phyloP scores from a whole-genome alignment of 2,329 filamentous ascomycete genomes.

The Paraconiothyrium sp. region DNA sequence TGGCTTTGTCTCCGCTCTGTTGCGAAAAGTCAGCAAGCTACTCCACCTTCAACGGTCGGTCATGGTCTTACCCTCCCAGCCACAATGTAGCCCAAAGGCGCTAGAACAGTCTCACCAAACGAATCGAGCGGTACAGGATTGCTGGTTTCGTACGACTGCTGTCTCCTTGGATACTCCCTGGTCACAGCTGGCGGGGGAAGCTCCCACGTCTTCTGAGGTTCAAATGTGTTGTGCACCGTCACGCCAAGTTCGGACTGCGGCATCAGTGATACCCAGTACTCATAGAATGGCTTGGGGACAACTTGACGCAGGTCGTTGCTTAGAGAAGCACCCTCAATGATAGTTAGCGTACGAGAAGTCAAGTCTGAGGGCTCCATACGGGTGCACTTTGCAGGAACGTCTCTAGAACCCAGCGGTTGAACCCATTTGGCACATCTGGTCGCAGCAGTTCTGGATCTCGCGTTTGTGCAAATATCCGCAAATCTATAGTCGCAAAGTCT shows the following conservation, averaged over 20 bases:
- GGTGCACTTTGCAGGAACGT: slow-evolving; percentile 54
- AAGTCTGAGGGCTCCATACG: not conserved
- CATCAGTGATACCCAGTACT: slow-evolving; percentile 38
- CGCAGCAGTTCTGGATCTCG: slow-evolving; percentile 32
- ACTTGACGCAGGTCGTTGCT: slow-evolving; percentile 35
- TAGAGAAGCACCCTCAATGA: slow-evolving; percentile 41
- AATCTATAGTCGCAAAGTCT: slow-evolving; percentile 49
- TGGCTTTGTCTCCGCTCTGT: slow-evolving; percentile 33
- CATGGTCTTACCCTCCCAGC: slow-evolving; percentile 21
- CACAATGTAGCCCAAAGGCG: slow-evolving; percentile 49
- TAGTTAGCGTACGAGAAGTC: not conserved
- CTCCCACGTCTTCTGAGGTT: slow-evolving; percentile 17
- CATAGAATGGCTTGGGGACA: slow-evolving; percentile 36
- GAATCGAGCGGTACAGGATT: slow-evolving; percentile 19
- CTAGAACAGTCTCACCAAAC: slow-evolving; percentile 32
- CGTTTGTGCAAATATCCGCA: slow-evolving; percentile 43
- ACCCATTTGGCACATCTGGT: slow-evolving; percentile 34
- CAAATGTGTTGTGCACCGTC: slow-evolving; percentile 29
- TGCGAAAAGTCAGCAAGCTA: not conserved
- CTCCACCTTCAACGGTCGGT: not conserved
- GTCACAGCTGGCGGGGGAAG: slow-evolving; percentile 28
- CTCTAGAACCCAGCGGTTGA: slow-evolving; percentile 37
- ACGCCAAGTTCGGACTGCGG: slow-evolving; percentile 33
- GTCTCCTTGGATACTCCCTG: slow-evolving; percentile 28
- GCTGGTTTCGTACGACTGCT: slow-evolving; percentile 43